Conservation (phyloP, 768 basidiomycete genomes). For the Trametes cubensis region DNA sequence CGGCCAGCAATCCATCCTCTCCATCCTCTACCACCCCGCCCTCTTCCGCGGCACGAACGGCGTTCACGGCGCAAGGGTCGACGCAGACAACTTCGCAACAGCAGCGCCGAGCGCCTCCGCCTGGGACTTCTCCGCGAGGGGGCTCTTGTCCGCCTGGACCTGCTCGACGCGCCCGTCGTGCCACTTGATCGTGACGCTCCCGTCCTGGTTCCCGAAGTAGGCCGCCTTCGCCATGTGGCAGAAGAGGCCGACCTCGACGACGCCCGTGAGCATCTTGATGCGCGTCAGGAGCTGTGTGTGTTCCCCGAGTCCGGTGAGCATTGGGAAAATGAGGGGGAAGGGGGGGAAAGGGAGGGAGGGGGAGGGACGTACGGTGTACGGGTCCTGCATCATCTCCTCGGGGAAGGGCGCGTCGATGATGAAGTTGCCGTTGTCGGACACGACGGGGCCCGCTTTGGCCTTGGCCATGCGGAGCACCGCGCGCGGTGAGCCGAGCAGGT, state of each 20-base stretch:
- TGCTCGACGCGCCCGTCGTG: conserved; percentile 51
- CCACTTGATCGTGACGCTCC: conserved; percentile 66
- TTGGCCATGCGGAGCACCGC: conserved; percentile 92
- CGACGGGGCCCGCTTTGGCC: conserved; percentile 93
- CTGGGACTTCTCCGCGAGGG: conserved; percentile 7
- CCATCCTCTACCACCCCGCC: neutral
- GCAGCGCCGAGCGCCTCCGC: neutral
- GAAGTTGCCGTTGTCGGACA: conserved; percentile 97
- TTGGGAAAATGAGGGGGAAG: too few species aligned
- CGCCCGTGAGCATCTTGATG: conserved; percentile 95
- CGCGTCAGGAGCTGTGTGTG: conserved; percentile 63
- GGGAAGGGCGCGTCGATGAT: conserved; percentile 95
- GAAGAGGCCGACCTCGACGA: conserved; percentile 99
- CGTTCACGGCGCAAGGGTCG: neutral
- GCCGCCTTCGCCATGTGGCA: conserved; percentile 90
- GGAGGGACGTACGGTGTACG: conserved; percentile 51
- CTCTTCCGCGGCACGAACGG: neutral
- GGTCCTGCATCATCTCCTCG: conserved; percentile 65
- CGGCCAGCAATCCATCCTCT: neutral
- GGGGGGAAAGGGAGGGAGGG: neutral
- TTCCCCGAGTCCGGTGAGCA: neutral
- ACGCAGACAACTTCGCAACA: neutral
- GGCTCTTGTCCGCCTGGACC: conserved; percentile 23
- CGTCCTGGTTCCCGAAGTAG: conserved; percentile 93
- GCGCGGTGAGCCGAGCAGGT: conserved; percentile 61